phyloP scores from a whole-genome alignment of 208 protist genomes.

The Leishmania major region DNA sequence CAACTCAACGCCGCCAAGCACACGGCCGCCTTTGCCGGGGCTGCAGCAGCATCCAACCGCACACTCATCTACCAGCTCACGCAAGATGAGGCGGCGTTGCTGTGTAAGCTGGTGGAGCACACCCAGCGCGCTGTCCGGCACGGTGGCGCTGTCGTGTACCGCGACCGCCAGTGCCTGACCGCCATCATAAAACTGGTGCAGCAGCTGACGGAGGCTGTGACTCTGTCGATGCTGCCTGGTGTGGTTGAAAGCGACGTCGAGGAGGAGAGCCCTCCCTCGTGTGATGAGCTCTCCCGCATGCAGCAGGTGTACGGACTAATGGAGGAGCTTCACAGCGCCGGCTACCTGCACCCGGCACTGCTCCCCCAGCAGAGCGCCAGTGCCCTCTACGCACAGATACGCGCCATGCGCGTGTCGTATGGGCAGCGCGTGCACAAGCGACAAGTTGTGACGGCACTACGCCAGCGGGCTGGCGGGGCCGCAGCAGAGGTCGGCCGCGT shows the following conservation, averaged over 20 bases:
- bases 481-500: background rate
- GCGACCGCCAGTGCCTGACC: constrained; percentile 44
- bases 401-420: constrained; percentile 60
- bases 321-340: constrained; percentile 56
- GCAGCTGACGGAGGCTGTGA: constrained; percentile 54
- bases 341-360: constrained; percentile 54
- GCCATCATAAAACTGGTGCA: constrained; percentile 55
- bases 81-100: constrained; percentile 59
- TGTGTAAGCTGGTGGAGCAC: constrained; percentile 36
- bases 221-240: constrained; percentile 45
- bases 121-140: constrained; percentile 42
- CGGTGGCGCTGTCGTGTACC: constrained; percentile 57
- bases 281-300: constrained; percentile 39
- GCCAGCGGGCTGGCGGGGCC: constrained; percentile 15
- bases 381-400: constrained; percentile 57
- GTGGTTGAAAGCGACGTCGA: constrained; percentile 12
- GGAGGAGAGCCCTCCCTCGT: constrained; percentile 19
- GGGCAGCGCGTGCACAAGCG: constrained; percentile 52
- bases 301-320: constrained; percentile 61
- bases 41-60: constrained; percentile 25
- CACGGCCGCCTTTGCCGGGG: constrained; percentile 16
- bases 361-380: constrained; percentile 47
- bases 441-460: constrained; percentile 39
- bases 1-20: constrained; percentile 48
- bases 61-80: constrained; percentile 67